Conservation (phyloP, 2,329 filamentous ascomycete species). For the Penicillium sp. region DNA sequence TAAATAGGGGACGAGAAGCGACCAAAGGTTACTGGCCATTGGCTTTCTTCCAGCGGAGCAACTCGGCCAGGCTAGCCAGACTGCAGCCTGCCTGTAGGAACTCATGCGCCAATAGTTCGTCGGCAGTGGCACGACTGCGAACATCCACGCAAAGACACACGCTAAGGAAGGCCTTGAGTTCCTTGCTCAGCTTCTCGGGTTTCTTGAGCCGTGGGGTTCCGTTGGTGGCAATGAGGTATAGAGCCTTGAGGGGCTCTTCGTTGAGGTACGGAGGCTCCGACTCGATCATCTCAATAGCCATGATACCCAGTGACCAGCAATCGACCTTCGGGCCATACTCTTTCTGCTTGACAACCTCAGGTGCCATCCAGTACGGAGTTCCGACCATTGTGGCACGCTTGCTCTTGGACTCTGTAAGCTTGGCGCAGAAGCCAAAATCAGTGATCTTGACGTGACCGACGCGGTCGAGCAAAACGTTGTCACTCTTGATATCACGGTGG, state of each 20-base stretch:
- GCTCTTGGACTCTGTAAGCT: slow-evolving; percentile 92
- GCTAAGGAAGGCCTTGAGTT: slow-evolving; percentile 93
- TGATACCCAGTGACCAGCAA: slow-evolving; percentile 98
- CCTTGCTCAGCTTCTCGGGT: slow-evolving; percentile 95
- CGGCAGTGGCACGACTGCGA: slow-evolving; percentile 85
- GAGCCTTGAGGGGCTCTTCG: slow-evolving; percentile 93
- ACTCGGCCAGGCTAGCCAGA: slow-evolving; percentile 74
- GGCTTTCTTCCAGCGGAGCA: slow-evolving; percentile 67
- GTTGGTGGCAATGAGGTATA: slow-evolving; percentile 97
- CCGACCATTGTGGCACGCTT: slow-evolving; percentile 99
- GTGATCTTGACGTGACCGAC: slow-evolving; percentile 95
- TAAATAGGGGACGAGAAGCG: background rate
- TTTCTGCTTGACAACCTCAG: slow-evolving; percentile 98
- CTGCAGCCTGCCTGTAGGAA: slow-evolving; percentile 92
- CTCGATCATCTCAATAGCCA: slow-evolving; percentile 99
- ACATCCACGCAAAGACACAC: slow-evolving; percentile 97
- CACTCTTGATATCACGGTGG: slow-evolving; percentile 98
- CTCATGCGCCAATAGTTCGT: slow-evolving; percentile 85
- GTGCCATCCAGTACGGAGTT: slow-evolving; percentile 99
- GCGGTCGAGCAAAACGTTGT: slow-evolving; percentile 92
- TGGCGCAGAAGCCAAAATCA: slow-evolving; percentile 98
- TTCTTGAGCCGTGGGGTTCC: slow-evolving; percentile 96
- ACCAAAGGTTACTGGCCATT: slow-evolving; percentile 33
- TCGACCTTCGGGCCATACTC: slow-evolving; percentile 98
- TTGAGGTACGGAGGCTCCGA: slow-evolving; percentile 97